Evolutionary conservation across 2,329 filamentous ascomycete genomes (phyloP).

Genomic region (Exserohilum turcica): DNA sequence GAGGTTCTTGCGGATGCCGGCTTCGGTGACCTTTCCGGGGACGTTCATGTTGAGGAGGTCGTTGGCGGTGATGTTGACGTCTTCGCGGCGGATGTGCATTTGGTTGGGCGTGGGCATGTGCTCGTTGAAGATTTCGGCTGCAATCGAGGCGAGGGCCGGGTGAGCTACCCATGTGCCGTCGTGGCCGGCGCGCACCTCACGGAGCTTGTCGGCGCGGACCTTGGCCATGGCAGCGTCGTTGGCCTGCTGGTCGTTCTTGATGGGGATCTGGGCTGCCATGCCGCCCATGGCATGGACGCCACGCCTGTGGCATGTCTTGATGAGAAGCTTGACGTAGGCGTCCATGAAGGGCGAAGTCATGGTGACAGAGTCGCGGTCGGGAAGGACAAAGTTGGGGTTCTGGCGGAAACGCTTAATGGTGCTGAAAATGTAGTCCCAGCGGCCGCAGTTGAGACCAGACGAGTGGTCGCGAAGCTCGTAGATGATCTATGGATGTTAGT

Average conservation of each 20-base stretch:
- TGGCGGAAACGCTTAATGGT: conserved; percentile 99
- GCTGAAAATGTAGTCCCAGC: conserved; percentile 99
- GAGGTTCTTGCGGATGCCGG: conserved; percentile 95
- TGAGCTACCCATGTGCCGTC: conserved; percentile 98
- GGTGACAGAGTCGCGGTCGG: conserved; percentile 87
- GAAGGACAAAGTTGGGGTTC: conserved; percentile 89
- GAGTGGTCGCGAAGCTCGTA: conserved; percentile 98
- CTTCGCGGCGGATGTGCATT: conserved; percentile 86
- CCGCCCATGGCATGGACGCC: conserved; percentile 99
- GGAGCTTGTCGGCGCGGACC: conserved; percentile 92
- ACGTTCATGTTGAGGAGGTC: conserved; percentile 99
- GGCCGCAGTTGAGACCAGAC: conserved; percentile 94
- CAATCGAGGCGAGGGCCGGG: conserved; percentile 86
- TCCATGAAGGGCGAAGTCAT: conserved; percentile 99
- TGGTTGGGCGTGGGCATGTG: conserved; percentile 99
- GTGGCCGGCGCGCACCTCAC: conserved; percentile 92
- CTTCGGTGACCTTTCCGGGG: conserved; percentile 87
- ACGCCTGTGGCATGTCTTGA: conserved; percentile 96
- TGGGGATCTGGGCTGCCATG: conserved; percentile 98
- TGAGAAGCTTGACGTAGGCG: conserved; percentile 92
- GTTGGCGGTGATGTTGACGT: conserved; percentile 82
- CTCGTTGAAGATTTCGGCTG: conserved; percentile 93
- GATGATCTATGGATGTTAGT: conserved; percentile 69
- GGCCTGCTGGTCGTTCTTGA: conserved; percentile 89
- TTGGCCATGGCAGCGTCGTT: conserved; percentile 95